A percentile compares a stretch with the other conserved stretches of the same genome.
Evolutionary conservation across 768 basidiomycete species (phyloP).

Genomic region (Russula emetica): DNA sequence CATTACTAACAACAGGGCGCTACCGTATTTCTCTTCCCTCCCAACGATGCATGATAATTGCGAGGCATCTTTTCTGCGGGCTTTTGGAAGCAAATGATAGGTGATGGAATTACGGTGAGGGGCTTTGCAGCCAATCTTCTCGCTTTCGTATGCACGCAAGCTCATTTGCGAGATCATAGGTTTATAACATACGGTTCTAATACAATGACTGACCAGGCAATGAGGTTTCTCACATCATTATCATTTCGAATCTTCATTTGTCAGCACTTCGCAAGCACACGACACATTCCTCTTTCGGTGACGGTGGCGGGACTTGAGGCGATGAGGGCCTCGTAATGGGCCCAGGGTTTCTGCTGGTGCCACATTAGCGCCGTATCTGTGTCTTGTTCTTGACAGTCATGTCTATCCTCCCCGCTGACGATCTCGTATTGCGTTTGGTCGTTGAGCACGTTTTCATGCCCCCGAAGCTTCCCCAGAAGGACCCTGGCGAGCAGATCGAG

Average conservation of each 20-base stretch:
- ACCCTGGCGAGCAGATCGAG: background rate
- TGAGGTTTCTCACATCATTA: background rate
- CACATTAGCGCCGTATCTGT: background rate
- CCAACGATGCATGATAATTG: too few relatives aligned
- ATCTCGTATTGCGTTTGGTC: background rate
- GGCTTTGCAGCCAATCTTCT: too few relatives aligned
- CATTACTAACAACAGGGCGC: too few relatives aligned
- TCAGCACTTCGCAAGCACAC: background rate
- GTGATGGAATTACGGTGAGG: too few relatives aligned
- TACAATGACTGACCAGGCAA: background rate
- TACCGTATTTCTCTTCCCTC: too few relatives aligned
- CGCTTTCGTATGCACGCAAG: background rate
- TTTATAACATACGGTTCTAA: background rate
- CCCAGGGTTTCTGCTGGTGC: background rate
- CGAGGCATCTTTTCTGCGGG: too few relatives aligned
- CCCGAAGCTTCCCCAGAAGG: constrained; percentile 13
- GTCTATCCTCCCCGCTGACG: background rate
- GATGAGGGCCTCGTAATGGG: background rate
- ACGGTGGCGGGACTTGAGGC: background rate
- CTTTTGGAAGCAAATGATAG: too few relatives aligned
- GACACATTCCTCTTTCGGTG: background rate
- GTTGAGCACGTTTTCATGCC: constrained; percentile 19
- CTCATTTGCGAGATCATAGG: background rate
- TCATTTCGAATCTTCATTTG: background rate
- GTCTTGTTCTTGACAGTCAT: background rate